These are phyloP conservation scores for Trichoderma sp. DNA, from an alignment of 2,329 filamentous ascomycete species.

Conservation along the genomic window DNA sequence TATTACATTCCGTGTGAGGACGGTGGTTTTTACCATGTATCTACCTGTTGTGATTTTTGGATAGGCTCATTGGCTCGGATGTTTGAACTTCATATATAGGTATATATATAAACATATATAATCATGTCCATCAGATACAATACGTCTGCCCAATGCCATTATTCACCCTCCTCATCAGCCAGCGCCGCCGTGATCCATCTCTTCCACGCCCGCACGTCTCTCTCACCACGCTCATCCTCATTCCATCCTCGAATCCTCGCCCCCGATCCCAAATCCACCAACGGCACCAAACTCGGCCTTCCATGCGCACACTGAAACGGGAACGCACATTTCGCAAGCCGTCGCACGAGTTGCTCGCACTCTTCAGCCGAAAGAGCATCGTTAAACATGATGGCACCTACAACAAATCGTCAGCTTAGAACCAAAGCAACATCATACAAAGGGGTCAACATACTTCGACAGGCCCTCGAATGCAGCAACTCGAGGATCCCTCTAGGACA, in stretches of 20 bases:
- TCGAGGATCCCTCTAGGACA: constrained; percentile 77
- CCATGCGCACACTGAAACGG: constrained; percentile 86
- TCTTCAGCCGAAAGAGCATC: constrained; percentile 58
- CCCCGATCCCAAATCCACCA: constrained; percentile 49
- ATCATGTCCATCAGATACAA: neutral
- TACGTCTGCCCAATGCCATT: neutral
- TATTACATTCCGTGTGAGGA: neutral
- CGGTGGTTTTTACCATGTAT: neutral
- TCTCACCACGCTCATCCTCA: constrained; percentile 17
- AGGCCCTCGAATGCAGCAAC: constrained; percentile 71
- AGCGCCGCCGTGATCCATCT: constrained; percentile 22
- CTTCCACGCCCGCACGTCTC: constrained; percentile 23
- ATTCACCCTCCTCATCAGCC: neutral
- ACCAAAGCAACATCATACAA: neutral
- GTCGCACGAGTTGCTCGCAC: constrained; percentile 55
- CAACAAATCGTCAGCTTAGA: neutral
- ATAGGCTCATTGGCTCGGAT: neutral
- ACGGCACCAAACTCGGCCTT: constrained; percentile 61
- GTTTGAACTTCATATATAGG: neutral
- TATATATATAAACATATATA: neutral
- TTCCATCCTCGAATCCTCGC: constrained; percentile 29
- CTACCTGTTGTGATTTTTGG: neutral
- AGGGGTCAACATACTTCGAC: constrained; percentile 55
- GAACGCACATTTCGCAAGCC: constrained; percentile 62
- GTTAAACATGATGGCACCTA: constrained; percentile 79